phyloP scores from a whole-genome alignment of 805 yeast species.

The Yarrowia sp. region DNA sequence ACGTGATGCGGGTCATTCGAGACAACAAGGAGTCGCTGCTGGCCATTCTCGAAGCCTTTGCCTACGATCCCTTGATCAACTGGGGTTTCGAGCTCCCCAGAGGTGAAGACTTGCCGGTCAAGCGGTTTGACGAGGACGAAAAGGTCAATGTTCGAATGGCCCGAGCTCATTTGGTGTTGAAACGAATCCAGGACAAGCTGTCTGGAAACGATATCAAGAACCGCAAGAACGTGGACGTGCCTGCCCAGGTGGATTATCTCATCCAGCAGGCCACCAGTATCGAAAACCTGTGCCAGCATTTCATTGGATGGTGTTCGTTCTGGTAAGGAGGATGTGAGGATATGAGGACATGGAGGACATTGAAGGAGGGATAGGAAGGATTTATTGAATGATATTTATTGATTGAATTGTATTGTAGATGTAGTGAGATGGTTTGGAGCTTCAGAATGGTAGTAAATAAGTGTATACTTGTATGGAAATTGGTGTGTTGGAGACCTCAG shows the following conservation, averaged over 20 bases:
- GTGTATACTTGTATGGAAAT: too few species aligned
- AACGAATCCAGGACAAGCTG: slow-evolving; percentile 85
- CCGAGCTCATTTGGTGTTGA: slow-evolving; percentile 84
- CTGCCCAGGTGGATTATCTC: slow-evolving; percentile 87
- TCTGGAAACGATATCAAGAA: slow-evolving; percentile 91
- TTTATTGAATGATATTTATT: too few species aligned
- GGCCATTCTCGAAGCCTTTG: slow-evolving; percentile 98
- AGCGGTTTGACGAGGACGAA: slow-evolving; percentile 60
- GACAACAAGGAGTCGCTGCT: slow-evolving; percentile 93
- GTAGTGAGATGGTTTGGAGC: too few species aligned
- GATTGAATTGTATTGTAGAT: too few species aligned
- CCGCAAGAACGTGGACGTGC: slow-evolving; percentile 66
- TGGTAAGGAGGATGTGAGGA: slow-evolving; percentile 58
- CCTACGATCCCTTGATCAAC: slow-evolving; percentile 95
- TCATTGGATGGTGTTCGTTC: slow-evolving; percentile 98
- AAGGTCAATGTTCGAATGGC: slow-evolving; percentile 74
- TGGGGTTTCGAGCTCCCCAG: slow-evolving; percentile 96
- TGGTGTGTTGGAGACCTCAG: too few species aligned
- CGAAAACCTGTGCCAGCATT: slow-evolving; percentile 93
- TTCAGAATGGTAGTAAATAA: too few species aligned
- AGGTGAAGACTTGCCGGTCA: slow-evolving; percentile 31
- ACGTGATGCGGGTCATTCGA: slow-evolving; percentile 91
- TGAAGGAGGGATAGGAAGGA: too few species aligned
- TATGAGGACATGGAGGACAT: not conserved
- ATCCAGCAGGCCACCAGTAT: slow-evolving; percentile 96